Evolutionary conservation across 805 yeast species (phyloP), one percentile per base, ranked within the genome.

Genomic region (Middelhovenomyces tepae): DNA sequence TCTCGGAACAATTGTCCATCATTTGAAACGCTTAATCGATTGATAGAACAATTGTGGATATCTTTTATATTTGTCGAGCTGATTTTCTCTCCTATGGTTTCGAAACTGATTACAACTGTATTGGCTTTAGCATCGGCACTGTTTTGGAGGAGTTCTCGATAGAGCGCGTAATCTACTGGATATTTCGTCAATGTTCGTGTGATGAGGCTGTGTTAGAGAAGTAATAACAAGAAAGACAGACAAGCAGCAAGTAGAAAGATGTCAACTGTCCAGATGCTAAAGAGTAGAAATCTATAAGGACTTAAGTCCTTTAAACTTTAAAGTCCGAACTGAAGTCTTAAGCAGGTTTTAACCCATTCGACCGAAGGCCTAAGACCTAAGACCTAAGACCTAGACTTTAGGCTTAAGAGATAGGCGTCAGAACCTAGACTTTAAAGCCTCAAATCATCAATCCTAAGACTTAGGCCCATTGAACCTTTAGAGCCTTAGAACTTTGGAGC

Each of bases 141-240:
- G 34, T 60, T 60, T 38, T 60, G 66, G 7, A 60, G 51, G 32
- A 60, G 45, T 38, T 60, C 66, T 5, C 66, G 44, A 32, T 45
- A 61, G 22, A 61, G 39, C 0, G 66, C 65, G 42, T 51, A 60
- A 37, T 60, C 66, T 1, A 60, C 64, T 10, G 66, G 66, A 36
- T 60, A 60, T 35, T 60, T 60, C 3, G 66, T 59, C 28, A 60
- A 38, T 0, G 66, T 61, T 4, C 65, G 48, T 1, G 65, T 60
- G 22, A 60, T 60, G 10, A 60, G 49, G 3, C 54, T 50, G 30
- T 3, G 18, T 25, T 13, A 14, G 34, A 19, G 28, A 9, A 26
- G 22, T 6, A 23, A 10, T 21, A 21, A 10, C 18, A 5, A 7
- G 17, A 11, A 5, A 4, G 15, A 26, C 23, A 4, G 19, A 13